These are phyloP conservation scores for Coix lacrymajobi DNA, from an alignment of 176 grass and related monocot genomes.

Conservation along the genomic window DNA sequence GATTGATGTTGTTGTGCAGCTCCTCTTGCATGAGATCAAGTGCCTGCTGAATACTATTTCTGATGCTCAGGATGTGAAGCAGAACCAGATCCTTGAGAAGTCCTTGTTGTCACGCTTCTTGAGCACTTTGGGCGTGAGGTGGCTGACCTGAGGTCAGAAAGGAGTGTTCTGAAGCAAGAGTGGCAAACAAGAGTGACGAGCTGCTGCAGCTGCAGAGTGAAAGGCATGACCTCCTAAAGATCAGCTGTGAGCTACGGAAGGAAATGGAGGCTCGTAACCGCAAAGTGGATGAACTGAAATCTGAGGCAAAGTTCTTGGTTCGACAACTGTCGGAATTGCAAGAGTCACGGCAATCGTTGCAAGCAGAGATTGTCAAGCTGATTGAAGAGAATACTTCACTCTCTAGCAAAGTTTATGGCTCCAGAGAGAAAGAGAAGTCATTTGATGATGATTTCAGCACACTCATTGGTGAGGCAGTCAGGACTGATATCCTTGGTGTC, in stretches of 20 bases:
- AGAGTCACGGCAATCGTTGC: slow-evolving; percentile 49
- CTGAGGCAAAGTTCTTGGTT: slow-evolving; percentile 67
- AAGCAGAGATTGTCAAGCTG: slow-evolving; percentile 60
- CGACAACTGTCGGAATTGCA: slow-evolving; percentile 68
- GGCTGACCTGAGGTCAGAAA: slow-evolving; percentile 72
- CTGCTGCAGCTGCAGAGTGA: slow-evolving; percentile 40
- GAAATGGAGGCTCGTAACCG: slow-evolving; percentile 46
- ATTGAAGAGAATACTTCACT: slow-evolving; percentile 64
- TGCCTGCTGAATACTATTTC: slow-evolving; percentile 67
- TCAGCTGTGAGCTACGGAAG: slow-evolving; percentile 40
- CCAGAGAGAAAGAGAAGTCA: slow-evolving; percentile 35
- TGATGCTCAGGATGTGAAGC: slow-evolving; percentile 74
- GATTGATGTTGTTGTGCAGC: slow-evolving; percentile 82
- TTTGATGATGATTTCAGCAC: slow-evolving; percentile 44
- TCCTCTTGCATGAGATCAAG: slow-evolving; percentile 80
- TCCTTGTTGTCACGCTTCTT: slow-evolving; percentile 79
- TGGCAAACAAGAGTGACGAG: slow-evolving; percentile 47
- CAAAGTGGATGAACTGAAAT: slow-evolving; percentile 54
- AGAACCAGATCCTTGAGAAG: slow-evolving; percentile 80
- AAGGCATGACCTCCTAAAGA: slow-evolving; percentile 42
- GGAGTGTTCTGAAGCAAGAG: slow-evolving; percentile 53
- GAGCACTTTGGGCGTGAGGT: slow-evolving; percentile 84
- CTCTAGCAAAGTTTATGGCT: slow-evolving; percentile 43
- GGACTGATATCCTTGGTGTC: slow-evolving; percentile 54
- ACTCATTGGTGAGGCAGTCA: slow-evolving; percentile 50